Conservation (phyloP, 331 rosid species). For the Saraca asoca region DNA sequence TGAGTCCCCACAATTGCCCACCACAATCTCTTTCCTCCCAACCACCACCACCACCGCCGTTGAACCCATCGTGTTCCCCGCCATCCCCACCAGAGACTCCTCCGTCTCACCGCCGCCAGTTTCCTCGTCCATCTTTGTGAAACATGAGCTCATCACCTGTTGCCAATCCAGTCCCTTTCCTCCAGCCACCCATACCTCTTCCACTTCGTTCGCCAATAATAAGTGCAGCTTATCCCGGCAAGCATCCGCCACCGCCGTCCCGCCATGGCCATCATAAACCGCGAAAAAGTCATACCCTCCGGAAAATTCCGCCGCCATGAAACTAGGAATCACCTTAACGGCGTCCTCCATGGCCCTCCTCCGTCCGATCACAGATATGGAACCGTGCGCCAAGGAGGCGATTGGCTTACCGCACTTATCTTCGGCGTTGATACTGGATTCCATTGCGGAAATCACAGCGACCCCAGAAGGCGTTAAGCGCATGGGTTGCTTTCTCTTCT, state of each 20-base stretch:
- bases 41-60: constrained; percentile 60
- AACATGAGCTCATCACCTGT: constrained; percentile 44
- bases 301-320: constrained; percentile 22
- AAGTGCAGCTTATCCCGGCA: constrained; percentile 62
- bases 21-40: constrained; percentile 50
- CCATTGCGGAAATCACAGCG: not conserved
- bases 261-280: constrained; percentile 70
- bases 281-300: constrained; percentile 45
- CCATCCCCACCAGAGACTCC: not conserved
- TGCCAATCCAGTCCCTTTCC: constrained; percentile 46
- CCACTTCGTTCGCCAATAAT: constrained; percentile 51
- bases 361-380: constrained; percentile 62
- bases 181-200: not conserved
- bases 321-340: constrained; percentile 31
- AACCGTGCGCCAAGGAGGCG: constrained; percentile 40
- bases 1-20: constrained; percentile 67
- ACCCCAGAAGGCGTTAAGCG: not conserved
- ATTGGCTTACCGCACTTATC: not conserved
- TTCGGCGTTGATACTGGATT: not conserved
- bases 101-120: constrained; percentile 16
- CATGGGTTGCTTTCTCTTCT: constrained; percentile 34
- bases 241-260: constrained; percentile 52
- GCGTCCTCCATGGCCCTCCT: constrained; percentile 68
- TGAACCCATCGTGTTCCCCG: constrained; percentile 49
- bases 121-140: constrained; percentile 66